Evolutionary conservation across 208 protist genomes (phyloP).

Genomic region (Lotmaria passim): DNA sequence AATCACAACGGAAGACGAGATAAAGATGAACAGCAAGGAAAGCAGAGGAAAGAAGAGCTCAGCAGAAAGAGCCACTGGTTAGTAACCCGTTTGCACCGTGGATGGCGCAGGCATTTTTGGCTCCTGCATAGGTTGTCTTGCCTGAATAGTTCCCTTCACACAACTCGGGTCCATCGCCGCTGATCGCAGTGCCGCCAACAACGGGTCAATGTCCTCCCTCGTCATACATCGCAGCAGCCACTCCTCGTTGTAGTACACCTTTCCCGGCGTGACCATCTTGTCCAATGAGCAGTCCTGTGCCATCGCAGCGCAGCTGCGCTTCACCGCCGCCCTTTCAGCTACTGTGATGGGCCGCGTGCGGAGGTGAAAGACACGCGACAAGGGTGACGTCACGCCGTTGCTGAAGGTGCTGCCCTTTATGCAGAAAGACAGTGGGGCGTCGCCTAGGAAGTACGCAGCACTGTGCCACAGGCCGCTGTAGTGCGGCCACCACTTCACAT

Average conservation of each 20-base stretch:
- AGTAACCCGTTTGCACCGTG: not conserved
- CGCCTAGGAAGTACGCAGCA: not conserved
- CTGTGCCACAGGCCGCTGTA: conserved; percentile 1
- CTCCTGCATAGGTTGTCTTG: too few relatives aligned
- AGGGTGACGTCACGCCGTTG: not conserved
- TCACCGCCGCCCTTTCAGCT: not conserved
- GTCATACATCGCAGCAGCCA: conserved; percentile 16
- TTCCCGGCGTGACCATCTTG: not conserved
- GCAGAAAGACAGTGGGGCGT: not conserved
- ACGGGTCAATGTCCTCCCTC: not conserved
- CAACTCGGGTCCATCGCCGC: conserved; percentile 2
- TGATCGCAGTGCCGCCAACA: not conserved
- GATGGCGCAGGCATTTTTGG: not conserved
- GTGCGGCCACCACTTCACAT: conserved; percentile 13
- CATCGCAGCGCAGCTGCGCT: not conserved
- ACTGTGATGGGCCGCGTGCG: not conserved
- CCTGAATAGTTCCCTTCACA: not conserved
- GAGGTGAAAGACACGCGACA: not conserved
- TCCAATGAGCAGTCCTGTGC: not conserved
- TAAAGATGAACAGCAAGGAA: too few relatives aligned
- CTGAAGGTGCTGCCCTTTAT: not conserved
- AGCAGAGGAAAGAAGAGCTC: too few relatives aligned
- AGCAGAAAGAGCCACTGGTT: conserved; percentile 4
- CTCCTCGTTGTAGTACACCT: conserved; percentile 1
- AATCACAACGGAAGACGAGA: too few relatives aligned